A percentile compares a stretch with the other conserved stretches of the same genome.
These are phyloP conservation scores for Kitagawia praeruptora DNA, from an alignment of 129 eudicot genomes.

Conservation along the genomic window DNA sequence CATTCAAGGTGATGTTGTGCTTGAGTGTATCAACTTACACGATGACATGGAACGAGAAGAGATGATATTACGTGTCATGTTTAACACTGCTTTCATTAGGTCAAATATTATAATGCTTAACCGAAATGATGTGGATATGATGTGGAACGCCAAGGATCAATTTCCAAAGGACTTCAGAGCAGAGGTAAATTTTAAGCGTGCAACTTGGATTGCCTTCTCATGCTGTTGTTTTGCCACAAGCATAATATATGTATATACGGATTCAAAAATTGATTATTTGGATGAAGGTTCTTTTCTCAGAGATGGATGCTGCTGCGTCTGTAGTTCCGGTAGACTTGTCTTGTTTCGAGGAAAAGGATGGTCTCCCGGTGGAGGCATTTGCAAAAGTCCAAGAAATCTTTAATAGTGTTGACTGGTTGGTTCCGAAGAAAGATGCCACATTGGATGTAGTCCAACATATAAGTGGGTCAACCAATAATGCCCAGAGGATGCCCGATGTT, in stretches of 20 bases:
- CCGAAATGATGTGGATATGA: slow-evolving; percentile 78
- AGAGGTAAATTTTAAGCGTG: slow-evolving; percentile 46
- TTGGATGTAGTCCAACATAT: slow-evolving; percentile 47
- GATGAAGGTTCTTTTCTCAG: slow-evolving; percentile 87
- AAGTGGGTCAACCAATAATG: slow-evolving; percentile 27
- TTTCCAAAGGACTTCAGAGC: slow-evolving; percentile 79
- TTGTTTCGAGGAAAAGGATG: slow-evolving; percentile 73
- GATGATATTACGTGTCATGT: slow-evolving; percentile 83
- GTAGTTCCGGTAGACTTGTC: slow-evolving; percentile 42
- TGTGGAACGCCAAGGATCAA: slow-evolving; percentile 76
- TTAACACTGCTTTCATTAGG: slow-evolving; percentile 88
- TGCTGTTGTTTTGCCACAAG: slow-evolving; percentile 11
- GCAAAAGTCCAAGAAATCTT: slow-evolving; percentile 88
- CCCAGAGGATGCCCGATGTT: slow-evolving; percentile 34
- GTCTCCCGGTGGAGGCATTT: slow-evolving; percentile 95
- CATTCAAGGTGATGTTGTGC: slow-evolving; percentile 84
- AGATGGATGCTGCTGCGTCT: slow-evolving; percentile 69
- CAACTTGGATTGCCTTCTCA: slow-evolving; percentile 8
- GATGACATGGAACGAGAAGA: slow-evolving; percentile 62
- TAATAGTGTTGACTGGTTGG: slow-evolving; percentile 74
- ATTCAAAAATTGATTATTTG: slow-evolving; percentile 18
- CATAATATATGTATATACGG: neutral
- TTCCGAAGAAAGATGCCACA: slow-evolving; percentile 52
- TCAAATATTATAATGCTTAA: slow-evolving; percentile 84
- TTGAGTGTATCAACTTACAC: slow-evolving; percentile 66